A percentile compares a stretch with the other conserved stretches of the same genome.
Evolutionary conservation across 108 stramenopile genomes (phyloP).

Genomic region (Pseudonitzschia pungens): DNA sequence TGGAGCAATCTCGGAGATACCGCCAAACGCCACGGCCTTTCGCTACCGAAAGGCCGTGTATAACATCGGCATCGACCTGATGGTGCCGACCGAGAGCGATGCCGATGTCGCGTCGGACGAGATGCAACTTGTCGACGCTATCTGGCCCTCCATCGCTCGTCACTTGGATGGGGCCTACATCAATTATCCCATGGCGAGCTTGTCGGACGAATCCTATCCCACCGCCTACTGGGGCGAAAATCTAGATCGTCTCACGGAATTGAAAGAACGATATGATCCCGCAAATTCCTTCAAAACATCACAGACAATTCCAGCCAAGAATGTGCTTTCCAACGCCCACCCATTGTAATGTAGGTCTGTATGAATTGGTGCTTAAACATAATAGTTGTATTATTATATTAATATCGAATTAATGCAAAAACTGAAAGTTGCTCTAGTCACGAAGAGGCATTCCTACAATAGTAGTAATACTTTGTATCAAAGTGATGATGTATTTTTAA

Average conservation of each 20-base stretch:
- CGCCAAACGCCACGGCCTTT: constrained; percentile 30
- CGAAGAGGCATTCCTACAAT: background rate
- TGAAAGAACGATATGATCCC: constrained; percentile 33
- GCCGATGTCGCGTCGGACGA: constrained; percentile 16
- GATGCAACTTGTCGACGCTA: constrained; percentile 15
- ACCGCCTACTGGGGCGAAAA: constrained; percentile 32
- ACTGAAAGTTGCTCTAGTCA: too few relatives aligned
- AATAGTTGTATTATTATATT: too few relatives aligned
- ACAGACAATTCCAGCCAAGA: constrained; percentile 22
- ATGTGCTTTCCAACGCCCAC: background rate
- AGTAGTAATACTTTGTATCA: background rate
- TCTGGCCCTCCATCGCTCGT: constrained; percentile 32
- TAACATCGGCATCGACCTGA: constrained; percentile 27
- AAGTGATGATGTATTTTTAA: background rate
- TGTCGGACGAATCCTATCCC: constrained; percentile 26
- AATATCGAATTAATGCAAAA: too few relatives aligned
- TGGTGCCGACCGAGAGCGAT: constrained; percentile 19
- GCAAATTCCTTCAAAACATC: constrained; percentile 1
- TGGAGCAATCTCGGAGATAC: constrained; percentile 31
- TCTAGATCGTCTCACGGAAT: constrained; percentile 19
- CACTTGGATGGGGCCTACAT: constrained; percentile 28
- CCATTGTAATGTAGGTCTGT: too few relatives aligned
- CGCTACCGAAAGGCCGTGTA: constrained; percentile 30
- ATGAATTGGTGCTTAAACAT: background rate
- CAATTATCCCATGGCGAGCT: constrained; percentile 36